These are phyloP conservation scores for Leersia perrieri DNA, from an alignment of 176 grass and related monocot species.

Conservation along the genomic window DNA sequence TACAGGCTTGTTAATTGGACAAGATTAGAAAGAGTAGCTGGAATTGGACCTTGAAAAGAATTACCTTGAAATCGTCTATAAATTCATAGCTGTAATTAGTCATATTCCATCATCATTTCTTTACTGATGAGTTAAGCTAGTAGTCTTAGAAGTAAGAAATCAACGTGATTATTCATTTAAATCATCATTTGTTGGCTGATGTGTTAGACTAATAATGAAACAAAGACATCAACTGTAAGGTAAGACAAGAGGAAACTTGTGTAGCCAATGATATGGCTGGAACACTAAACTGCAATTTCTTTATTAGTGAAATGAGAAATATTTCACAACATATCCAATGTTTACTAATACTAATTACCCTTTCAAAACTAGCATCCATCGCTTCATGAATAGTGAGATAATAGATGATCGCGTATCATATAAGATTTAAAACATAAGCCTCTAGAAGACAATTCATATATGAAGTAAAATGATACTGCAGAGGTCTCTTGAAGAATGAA, in stretches of 20 bases:
- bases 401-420: neutral
- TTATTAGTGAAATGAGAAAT: neutral
- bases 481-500: neutral
- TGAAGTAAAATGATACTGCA: too few species aligned
- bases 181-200: neutral
- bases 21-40: constrained; percentile 60
- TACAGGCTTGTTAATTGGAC: constrained; percentile 51
- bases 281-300: neutral
- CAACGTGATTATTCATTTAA: neutral
- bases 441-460: neutral
- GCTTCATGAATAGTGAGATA: neutral
- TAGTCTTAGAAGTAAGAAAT: neutral
- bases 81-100: neutral
- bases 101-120: neutral
- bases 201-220: neutral
- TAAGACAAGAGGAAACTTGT: neutral
- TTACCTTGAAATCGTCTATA: constrained; percentile 83
- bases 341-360: constrained; percentile 15
- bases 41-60: constrained; percentile 82
- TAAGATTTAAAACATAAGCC: neutral
- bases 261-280: too few species aligned
- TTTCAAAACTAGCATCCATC: neutral
- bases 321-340: neutral
- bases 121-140: neutral
- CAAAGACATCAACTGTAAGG: neutral